phyloP scores from a whole-genome alignment of 2,329 filamentous ascomycete species.

The Arthrobotrys iridis region DNA sequence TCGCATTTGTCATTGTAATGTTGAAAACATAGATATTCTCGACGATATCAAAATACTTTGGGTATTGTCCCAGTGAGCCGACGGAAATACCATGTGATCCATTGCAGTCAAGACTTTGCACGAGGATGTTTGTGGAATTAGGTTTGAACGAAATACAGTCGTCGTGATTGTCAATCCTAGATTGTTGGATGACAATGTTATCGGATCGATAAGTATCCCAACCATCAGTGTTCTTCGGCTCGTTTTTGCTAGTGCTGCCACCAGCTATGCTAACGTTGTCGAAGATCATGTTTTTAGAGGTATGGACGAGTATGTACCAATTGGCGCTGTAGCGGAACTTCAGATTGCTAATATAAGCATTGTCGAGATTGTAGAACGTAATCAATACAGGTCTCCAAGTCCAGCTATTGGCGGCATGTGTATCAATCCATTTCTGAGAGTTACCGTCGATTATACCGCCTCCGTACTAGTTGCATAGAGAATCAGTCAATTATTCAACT shows the following conservation, averaged over 20 bases:
- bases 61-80: conserved; percentile 76
- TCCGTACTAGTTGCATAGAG: conserved; percentile 65
- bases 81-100: conserved; percentile 78
- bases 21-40: conserved; percentile 75
- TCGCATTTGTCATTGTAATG: conserved; percentile 69
- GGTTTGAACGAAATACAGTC: conserved; percentile 81
- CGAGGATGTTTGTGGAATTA: conserved; percentile 74
- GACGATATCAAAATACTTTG: conserved; percentile 72
- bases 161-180: conserved; percentile 72
- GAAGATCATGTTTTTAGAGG: conserved; percentile 72
- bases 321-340: conserved; percentile 70
- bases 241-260: conserved; percentile 65
- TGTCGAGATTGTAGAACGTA: conserved; percentile 69
- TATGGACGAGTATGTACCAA: conserved; percentile 74
- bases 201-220: conserved; percentile 71
- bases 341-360: conserved; percentile 70
- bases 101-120: conserved; percentile 74
- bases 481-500: neutral
- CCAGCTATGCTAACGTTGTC: conserved; percentile 71
- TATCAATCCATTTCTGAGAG: conserved; percentile 73
- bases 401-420: conserved; percentile 69
- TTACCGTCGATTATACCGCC: conserved; percentile 68
- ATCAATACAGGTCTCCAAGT: conserved; percentile 68
- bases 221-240: conserved; percentile 74
- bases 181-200: conserved; percentile 74